Conservation (phyloP, 2,329 filamentous ascomycete species). For the Sporothrix luriei region DNA sequence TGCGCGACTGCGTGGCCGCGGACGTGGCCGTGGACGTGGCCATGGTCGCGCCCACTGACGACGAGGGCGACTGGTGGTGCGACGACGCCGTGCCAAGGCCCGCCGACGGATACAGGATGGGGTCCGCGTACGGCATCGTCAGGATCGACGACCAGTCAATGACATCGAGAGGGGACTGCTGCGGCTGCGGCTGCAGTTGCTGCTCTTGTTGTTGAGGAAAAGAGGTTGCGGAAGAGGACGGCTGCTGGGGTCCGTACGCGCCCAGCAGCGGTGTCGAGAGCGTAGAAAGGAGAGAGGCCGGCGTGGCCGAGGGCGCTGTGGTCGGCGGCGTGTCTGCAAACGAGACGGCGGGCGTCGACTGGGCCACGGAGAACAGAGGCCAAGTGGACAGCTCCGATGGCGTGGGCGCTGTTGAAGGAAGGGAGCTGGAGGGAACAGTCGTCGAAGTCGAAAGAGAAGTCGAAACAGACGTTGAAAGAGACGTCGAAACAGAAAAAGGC, state of each 20-base stretch:
- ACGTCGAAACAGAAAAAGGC: background rate
- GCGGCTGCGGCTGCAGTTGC: background rate
- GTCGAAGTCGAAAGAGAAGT: background rate
- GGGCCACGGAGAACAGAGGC: constrained; percentile 18
- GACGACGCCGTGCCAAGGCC: background rate
- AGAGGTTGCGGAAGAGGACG: background rate
- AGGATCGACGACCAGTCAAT: constrained; percentile 31
- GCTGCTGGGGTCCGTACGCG: background rate
- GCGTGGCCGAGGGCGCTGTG: constrained; percentile 5
- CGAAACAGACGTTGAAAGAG: background rate
- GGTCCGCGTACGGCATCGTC: constrained; percentile 19
- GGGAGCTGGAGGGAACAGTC: background rate
- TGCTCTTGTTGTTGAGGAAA: background rate
- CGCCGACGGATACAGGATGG: background rate
- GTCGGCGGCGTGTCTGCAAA: constrained; percentile 18
- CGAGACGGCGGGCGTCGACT: background rate
- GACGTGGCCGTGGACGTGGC: constrained; percentile 22
- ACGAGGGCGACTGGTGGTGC: background rate
- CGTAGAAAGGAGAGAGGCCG: constrained; percentile 5
- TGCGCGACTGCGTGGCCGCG: constrained; percentile 25
- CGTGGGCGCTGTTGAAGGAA: background rate
- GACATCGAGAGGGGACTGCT: background rate
- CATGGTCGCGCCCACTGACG: constrained; percentile 19
- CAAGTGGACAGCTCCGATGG: constrained; percentile 7
- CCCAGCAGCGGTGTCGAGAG: constrained; percentile 28